phyloP scores from a whole-genome alignment of 108 stramenopile species.

The Pseudonitzschia multistriata region DNA sequence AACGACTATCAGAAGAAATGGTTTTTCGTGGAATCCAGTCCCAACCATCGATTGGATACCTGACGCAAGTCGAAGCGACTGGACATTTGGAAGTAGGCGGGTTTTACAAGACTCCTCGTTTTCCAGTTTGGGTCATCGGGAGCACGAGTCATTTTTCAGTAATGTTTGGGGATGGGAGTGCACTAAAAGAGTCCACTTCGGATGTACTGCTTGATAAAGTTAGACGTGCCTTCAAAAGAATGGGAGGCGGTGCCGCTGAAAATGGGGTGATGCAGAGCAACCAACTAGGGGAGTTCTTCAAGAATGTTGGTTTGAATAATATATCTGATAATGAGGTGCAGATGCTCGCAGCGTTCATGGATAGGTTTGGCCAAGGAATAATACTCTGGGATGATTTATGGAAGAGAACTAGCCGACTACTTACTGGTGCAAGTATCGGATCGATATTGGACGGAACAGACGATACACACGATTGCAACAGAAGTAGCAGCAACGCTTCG shows the following conservation, averaged over 20 bases:
- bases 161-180: conserved; percentile 66
- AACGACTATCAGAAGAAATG: conserved; percentile 57
- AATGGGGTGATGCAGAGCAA: conserved; percentile 66
- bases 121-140: conserved; percentile 87
- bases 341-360: conserved; percentile 59
- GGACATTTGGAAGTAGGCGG: conserved; percentile 79
- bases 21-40: conserved; percentile 72
- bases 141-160: conserved; percentile 82
- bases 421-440: conserved; percentile 65
- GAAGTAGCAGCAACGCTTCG: too few relatives aligned
- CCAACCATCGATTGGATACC: conserved; percentile 77
- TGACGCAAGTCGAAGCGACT: conserved; percentile 76
- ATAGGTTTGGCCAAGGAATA: conserved; percentile 69
- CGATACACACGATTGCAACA: conserved; percentile 2
- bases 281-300: conserved; percentile 48
- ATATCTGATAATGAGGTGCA: conserved; percentile 42
- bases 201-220: conserved; percentile 72
- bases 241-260: conserved; percentile 61
- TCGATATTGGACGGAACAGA: conserved; percentile 38
- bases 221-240: conserved; percentile 71
- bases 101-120: conserved; percentile 75
- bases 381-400: conserved; percentile 84
- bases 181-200: conserved; percentile 60
- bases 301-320: conserved; percentile 51
- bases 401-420: conserved; percentile 52